Evolutionary conservation across 495 filamentous ascomycete species (phyloP).

Genomic region (Penicillium crystallinum): DNA sequence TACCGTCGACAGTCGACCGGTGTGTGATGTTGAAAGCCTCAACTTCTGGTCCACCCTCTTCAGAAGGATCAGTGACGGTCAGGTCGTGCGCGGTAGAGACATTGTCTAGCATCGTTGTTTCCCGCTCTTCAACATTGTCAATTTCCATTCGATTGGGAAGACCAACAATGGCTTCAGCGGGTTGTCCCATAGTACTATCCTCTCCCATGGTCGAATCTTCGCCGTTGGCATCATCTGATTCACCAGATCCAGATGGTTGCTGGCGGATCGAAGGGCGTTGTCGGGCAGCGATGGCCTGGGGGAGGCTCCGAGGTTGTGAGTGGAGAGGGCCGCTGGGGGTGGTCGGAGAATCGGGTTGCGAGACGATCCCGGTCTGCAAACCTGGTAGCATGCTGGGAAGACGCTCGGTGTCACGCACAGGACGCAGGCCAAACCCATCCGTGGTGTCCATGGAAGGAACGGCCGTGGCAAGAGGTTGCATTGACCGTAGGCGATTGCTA

Average conservation of each 20-base stretch:
- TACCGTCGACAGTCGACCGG: conserved; percentile 78
- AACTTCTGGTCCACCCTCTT: conserved; percentile 61
- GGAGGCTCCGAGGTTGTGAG: conserved; percentile 40
- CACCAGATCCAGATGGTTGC: conserved; percentile 80
- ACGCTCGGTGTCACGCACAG: conserved; percentile 80
- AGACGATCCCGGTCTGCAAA: conserved; percentile 64
- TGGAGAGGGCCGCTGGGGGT: conserved; percentile 71
- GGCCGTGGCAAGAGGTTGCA: conserved; percentile 64
- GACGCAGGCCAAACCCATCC: conserved; percentile 71
- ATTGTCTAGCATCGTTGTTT: conserved; percentile 65
- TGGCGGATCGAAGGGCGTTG: conserved; percentile 78
- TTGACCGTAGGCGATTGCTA: conserved; percentile 46
- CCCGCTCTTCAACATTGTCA: conserved; percentile 68
- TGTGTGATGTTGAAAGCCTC: conserved; percentile 98
- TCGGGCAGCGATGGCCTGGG: conserved; percentile 37
- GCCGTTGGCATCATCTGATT: conserved; percentile 77
- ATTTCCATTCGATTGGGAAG: conserved; percentile 76
- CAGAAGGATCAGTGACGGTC: conserved; percentile 71
- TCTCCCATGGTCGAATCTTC: conserved; percentile 63
- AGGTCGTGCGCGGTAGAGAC: conserved; percentile 70
- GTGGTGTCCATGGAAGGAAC: conserved; percentile 67
- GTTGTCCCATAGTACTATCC: conserved; percentile 57
- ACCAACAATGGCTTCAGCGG: conserved; percentile 67
- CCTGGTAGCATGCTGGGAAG: conserved; percentile 79
- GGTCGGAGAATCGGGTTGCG: conserved; percentile 89